Evolutionary conservation across 208 protist genomes (phyloP), one percentile per base, ranked within the genome.

Genomic region (Crithidia acanthocephali): DNA sequence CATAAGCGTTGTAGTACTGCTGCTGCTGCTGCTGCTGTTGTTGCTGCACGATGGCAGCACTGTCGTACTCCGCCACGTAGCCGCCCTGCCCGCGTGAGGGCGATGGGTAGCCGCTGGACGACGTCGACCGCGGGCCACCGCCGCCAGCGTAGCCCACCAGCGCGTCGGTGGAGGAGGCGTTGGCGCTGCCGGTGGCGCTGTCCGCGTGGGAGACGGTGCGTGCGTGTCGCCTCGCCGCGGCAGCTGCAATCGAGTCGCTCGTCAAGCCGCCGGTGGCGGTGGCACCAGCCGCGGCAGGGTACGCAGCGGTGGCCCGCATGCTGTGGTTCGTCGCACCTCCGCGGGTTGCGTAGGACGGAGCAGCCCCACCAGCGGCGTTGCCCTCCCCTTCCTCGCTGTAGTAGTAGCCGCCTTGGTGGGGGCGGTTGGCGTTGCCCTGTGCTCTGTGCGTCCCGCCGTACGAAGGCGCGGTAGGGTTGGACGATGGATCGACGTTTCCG

Each of bases 1-100:
- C 71, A 20, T 69, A 69, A 11, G 52, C n/a, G 44, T 58, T 37
- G 59, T 47, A 60, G 22, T 59, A 59, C 35, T 47, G 55, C 30
- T 63, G 63, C 27, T 53, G 67, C 18, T 76, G 50, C 27, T 37
- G 47, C 28, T 63, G 63, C 37, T 44, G 57, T 22, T 72, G 50
- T 13, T 60, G 59, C 30, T 64, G 71, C 52, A 7, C 27, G 47
- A 20, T 18, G 8, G 62, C 22, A 3, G 47, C 7, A 13, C 15
- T 44, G 48, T 47, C 62, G 33, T 68, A 68, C 23, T 56, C 62
- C 3, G 32, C 20, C 7, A 23, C 2, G 50, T 68, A 68, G 23
- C 5, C 33, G 32, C 13, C 32, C 23, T 68, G 62, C 2, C 23
- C 4, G 1, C 48, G n/a, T 0, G 37, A 33, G 0, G 44, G 61